These are phyloP conservation scores for Suhomyces taliae DNA, from an alignment of 1,139 yeast genomes.

Conservation along the genomic window DNA sequence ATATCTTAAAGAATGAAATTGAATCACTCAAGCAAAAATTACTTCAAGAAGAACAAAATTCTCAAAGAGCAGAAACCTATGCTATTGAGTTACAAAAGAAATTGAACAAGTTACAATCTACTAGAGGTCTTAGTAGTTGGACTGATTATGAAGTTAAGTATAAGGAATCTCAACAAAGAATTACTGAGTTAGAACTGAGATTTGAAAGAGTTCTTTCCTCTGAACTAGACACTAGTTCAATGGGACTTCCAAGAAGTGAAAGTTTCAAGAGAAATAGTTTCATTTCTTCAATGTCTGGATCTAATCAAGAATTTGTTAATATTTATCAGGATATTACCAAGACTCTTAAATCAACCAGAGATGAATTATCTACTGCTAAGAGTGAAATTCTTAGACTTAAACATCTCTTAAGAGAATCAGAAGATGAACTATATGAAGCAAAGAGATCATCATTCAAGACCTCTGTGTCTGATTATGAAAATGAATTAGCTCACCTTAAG, in stretches of 20 bases:
- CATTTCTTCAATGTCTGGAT: conserved; percentile 26
- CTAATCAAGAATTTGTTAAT: conserved; percentile 48
- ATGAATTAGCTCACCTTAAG: conserved; percentile 42
- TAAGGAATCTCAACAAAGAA: conserved; percentile 37
- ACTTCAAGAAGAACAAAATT: conserved; percentile 44
- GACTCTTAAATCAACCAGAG: conserved; percentile 50
- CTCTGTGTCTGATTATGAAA: conserved; percentile 42
- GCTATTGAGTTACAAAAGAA: conserved; percentile 50
- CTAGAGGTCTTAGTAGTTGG: conserved; percentile 37
- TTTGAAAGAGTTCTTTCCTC: conserved; percentile 25
- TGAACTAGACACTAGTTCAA: conserved; percentile 14
- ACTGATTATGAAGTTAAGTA: conserved; percentile 41
- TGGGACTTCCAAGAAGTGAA: conserved; percentile 28
- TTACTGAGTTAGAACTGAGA: conserved; percentile 35
- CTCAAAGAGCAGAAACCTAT: conserved; percentile 47
- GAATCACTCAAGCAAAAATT: conserved; percentile 36
- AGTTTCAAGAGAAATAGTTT: conserved; percentile 38
- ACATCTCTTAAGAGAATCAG: conserved; percentile 47
- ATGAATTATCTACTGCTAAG: conserved; percentile 50
- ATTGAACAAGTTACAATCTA: conserved; percentile 43
- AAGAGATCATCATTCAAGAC: conserved; percentile 36
- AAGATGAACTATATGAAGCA: conserved; percentile 45
- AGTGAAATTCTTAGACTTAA: conserved; percentile 54
- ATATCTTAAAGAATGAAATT: conserved; percentile 32
- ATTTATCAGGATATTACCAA: conserved; percentile 59